Evolutionary conservation across 2,329 filamentous ascomycete genomes (phyloP), one percentile per base, ranked within the genome.

Genomic region (Pseudogymnoascus sp.): DNA sequence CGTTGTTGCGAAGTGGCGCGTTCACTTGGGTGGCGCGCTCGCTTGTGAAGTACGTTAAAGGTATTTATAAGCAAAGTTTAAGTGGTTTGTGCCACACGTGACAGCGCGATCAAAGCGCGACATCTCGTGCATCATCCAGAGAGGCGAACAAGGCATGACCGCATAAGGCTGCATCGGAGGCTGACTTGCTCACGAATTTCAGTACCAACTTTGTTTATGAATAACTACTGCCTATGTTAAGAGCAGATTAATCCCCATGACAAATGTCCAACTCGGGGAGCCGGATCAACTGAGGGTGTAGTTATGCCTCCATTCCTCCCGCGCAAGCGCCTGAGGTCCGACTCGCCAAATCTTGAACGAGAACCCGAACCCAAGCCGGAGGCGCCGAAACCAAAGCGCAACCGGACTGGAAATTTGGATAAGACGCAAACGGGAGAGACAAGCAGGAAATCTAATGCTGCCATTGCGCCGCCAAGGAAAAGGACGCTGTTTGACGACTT

Each of bases 261-360:
- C 41, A 30, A 18, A 52, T 30, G 45, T 6, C 23, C 41, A 52
- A 9, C 41, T 15, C 45, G 19, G 19, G 26, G 15, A 18, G 9
- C 45, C 3, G 2, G 15, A 13, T 19, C 45, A 30, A 52, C 26
- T 30, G 26, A 30, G 45, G 26, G 45, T 30, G 26, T 8, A 30
- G 9, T 33, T 30, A 90, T 90, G 86, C 85, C 87, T 67, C 86
- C 87, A 21, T 75, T 81, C 64, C 77, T 89, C 13, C 78, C 84
- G 56, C 83, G 84, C 66, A 91, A 90, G 74, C 81, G 85, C 62
- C 67, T 83, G 65, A 81, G 79, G 62, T 80, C 82, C 78, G 0
- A 71, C 74, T 1, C 71, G 74, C 57, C 57, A 52, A 68, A 74
- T 64, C 64, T 63, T 15, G 30, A n/a, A 61, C 68, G 19, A 64